Base-by-base conservation (phyloP, 2,329 filamentous ascomycete species). In the Aureobasidium sp. region DNA sequence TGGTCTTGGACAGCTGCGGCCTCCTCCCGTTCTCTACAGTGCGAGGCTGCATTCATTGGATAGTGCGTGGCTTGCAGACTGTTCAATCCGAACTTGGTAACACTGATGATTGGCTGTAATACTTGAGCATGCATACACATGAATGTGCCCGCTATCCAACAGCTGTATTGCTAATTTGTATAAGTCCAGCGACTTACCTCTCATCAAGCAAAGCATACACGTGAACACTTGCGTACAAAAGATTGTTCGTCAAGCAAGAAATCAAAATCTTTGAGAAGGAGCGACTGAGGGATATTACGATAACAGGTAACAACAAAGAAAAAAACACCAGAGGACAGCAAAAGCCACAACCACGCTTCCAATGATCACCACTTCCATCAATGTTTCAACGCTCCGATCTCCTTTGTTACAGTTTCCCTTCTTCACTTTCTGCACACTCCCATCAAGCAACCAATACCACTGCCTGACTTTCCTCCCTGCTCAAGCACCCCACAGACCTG, bases 401-500 rank as follows among this genome's bases (percentile, higher is more conserved):
- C 13, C 25, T 47, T 30, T 16, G 8, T 10, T 1, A n/a, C 7
- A 3, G 16, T 41, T 48, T 32, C 49, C 27, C 21, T 14, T 13
- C 13, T n/a, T 47, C 27, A 30, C 14, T 48, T 51, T 16, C 32
- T 39, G 25, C 49, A 51, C n/a, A 80, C 83, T 9, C 85, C 85
- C 64, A 78, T 82, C 68, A 87, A 70, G 63, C 79, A 83, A 67
- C 81, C 82, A 82, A 82, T 86, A 7, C 79, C 83, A 48, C 81
- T 79, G 5, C 79, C 80, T 37, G 77, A 77, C 67, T 79, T 79
- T n/a, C 82, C 78, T 10, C 82, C 82, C 67, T 86, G 84, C 65
- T 85, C 82, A 62, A 87, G 76, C 27, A 84, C 78, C 64, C 78
- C 77, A 25, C 81, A 79, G 21, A 85, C 78, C 30, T 81, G 82